A percentile compares a stretch with the other conserved stretches of the same genome.
phyloP scores from a whole-genome alignment of 345 rosid species.

The Nasturtium officinale region DNA sequence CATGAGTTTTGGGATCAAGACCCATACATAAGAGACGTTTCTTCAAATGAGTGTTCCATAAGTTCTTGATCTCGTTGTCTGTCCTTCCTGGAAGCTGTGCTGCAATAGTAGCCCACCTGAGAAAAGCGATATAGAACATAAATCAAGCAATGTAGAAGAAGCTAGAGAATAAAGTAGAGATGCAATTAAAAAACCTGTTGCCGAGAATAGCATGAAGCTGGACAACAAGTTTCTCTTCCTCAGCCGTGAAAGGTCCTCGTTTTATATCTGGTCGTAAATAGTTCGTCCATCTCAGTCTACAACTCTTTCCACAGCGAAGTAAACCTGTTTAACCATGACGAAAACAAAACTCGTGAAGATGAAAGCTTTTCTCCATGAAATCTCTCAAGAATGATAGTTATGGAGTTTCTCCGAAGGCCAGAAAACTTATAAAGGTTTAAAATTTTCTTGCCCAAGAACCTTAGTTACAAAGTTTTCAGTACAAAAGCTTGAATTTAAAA shows the following conservation, averaged over 20 bases:
- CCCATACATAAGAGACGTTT: slow-evolving; percentile 84
- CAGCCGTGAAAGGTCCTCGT: slow-evolving; percentile 82
- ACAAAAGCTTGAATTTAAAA: neutral
- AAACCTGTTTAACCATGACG: slow-evolving; percentile 53
- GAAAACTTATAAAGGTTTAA: neutral
- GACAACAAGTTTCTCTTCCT: slow-evolving; percentile 90
- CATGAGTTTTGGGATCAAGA: slow-evolving; percentile 81
- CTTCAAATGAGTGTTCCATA: slow-evolving; percentile 97
- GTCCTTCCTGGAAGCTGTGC: slow-evolving; percentile 94
- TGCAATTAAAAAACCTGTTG: slow-evolving; percentile 60
- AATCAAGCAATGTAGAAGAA: slow-evolving; percentile 19
- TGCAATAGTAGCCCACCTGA: slow-evolving; percentile 99
- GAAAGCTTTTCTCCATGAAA: neutral
- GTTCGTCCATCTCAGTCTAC: slow-evolving; percentile 96
- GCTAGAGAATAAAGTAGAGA: neutral
- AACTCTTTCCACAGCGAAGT: slow-evolving; percentile 95
- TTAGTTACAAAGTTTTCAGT: neutral
- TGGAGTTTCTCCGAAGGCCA: neutral
- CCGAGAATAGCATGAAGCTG: slow-evolving; percentile 97
- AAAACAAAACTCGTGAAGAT: neutral
- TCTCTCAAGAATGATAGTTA: neutral
- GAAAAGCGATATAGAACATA: neutral
- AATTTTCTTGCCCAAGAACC: slow-evolving; percentile 1
- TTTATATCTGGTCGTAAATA: slow-evolving; percentile 95
- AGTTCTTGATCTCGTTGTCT: slow-evolving; percentile 94